phyloP scores from a whole-genome alignment of 345 rosid genomes.

The Raphanus sativus region DNA sequence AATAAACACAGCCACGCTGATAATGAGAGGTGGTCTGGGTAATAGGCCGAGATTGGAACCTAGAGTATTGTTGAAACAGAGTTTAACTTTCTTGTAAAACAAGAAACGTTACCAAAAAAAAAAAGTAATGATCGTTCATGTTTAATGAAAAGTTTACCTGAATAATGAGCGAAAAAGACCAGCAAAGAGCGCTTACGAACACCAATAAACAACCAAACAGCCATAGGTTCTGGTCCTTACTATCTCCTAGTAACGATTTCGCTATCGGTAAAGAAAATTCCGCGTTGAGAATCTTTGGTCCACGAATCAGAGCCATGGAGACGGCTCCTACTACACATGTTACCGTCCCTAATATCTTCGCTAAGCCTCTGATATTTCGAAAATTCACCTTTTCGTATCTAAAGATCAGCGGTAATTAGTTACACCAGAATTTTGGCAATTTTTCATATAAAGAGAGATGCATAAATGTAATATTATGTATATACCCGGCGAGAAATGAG shows the following conservation, averaged over 20 bases:
- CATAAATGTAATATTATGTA: neutral
- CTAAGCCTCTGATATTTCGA: constrained; percentile 53
- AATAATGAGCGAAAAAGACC: constrained; percentile 71
- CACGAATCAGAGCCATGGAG: constrained; percentile 64
- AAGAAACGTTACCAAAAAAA: neutral
- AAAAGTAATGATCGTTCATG: neutral
- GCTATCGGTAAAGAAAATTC: constrained; percentile 14
- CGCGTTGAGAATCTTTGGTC: constrained; percentile 64
- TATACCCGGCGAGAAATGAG: constrained; percentile 39
- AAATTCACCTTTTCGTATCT: constrained; percentile 64
- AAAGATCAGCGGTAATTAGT: neutral
- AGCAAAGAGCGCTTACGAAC: constrained; percentile 58
- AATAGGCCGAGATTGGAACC: constrained; percentile 59
- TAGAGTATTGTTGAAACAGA: constrained; percentile 23
- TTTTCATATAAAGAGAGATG: neutral
- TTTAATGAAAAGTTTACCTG: constrained; percentile 49
- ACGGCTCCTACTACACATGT: constrained; percentile 64
- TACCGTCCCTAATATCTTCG: constrained; percentile 63
- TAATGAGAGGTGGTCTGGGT: constrained; percentile 56
- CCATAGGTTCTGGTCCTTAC: constrained; percentile 44
- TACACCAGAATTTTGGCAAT: neutral
- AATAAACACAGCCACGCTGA: constrained; percentile 80
- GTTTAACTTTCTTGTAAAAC: constrained; percentile 2
- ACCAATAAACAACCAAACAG: constrained; percentile 60
- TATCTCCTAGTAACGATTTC: constrained; percentile 29